Conservation (phyloP, 768 basidiomycete species). For the Mycena pura region DNA sequence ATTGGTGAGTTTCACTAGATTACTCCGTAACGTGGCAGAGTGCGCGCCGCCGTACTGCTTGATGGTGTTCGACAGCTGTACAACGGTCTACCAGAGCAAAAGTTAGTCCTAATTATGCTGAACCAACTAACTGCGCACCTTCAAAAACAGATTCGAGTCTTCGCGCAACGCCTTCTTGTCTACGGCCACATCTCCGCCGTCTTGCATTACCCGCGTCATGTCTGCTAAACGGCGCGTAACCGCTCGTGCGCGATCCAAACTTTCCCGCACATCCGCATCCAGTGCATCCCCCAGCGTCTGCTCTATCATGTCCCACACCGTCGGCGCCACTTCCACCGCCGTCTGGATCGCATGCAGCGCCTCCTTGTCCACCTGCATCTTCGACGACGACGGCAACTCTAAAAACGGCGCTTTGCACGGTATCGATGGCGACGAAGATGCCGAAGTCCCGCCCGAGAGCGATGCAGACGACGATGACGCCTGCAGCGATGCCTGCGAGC, state of each 20-base stretch:
- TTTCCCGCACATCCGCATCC: conserved; percentile 55
- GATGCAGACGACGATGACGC: conserved; percentile 48
- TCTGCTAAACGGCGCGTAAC: conserved; percentile 69
- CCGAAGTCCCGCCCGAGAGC: conserved; percentile 36
- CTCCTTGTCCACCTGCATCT: conserved; percentile 76
- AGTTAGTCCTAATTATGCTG: background rate
- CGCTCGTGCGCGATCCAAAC: conserved; percentile 65
- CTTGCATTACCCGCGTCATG: conserved; percentile 63
- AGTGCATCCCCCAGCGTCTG: conserved; percentile 63
- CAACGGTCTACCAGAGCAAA: conserved; percentile 60
- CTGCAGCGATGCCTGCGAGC: conserved; percentile 48
- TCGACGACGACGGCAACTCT: conserved; percentile 60
- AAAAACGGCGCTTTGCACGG: conserved; percentile 45
- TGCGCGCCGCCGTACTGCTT: conserved; percentile 69
- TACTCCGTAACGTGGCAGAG: conserved; percentile 65
- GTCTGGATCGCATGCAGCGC: conserved; percentile 78
- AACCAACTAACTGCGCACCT: conserved; percentile 51
- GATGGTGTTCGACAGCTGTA: conserved; percentile 76
- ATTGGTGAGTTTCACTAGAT: conserved; percentile 80
- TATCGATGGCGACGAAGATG: conserved; percentile 47
- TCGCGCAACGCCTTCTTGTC: conserved; percentile 74
- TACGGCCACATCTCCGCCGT: conserved; percentile 52
- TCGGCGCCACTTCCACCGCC: conserved; percentile 81
- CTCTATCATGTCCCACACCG: conserved; percentile 84
- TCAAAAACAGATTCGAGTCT: conserved; percentile 82